phyloP scores from a whole-genome alignment of 73 alveolate genomes.

The Tetrahymena thermophila region DNA sequence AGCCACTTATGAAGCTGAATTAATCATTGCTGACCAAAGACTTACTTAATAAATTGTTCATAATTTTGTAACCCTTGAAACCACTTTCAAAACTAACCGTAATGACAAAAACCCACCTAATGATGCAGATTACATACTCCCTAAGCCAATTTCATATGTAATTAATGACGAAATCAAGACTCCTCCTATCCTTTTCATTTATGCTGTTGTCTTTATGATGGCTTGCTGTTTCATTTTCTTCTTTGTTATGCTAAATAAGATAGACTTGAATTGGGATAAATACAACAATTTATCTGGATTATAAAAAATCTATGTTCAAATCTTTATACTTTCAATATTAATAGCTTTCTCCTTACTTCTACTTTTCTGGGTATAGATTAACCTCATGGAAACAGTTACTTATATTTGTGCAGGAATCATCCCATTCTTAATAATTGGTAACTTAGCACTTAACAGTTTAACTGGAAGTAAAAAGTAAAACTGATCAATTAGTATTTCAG shows the following conservation, averaged over 20 bases:
- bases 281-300: neutral
- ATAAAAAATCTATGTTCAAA: neutral
- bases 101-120: neutral
- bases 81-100: neutral
- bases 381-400: neutral
- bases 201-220: neutral
- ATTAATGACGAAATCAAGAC: neutral
- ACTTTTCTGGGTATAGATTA: neutral
- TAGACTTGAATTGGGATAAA: neutral
- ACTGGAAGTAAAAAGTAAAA: neutral
- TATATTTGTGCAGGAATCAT: neutral
- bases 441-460: neutral
- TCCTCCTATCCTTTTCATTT: neutral
- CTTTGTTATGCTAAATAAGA: neutral
- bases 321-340: neutral
- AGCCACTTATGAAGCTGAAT: neutral
- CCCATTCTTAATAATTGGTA: neutral
- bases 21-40: neutral
- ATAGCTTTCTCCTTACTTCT: neutral
- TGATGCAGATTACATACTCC: neutral
- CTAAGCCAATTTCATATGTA: neutral
- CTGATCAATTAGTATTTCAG: neutral
- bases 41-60: neutral
- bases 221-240: neutral
- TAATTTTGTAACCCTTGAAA: neutral